Base-by-base conservation (phyloP, 1,284 basidiomycete genomes). In the Fomitiporia mediterranea region DNA sequence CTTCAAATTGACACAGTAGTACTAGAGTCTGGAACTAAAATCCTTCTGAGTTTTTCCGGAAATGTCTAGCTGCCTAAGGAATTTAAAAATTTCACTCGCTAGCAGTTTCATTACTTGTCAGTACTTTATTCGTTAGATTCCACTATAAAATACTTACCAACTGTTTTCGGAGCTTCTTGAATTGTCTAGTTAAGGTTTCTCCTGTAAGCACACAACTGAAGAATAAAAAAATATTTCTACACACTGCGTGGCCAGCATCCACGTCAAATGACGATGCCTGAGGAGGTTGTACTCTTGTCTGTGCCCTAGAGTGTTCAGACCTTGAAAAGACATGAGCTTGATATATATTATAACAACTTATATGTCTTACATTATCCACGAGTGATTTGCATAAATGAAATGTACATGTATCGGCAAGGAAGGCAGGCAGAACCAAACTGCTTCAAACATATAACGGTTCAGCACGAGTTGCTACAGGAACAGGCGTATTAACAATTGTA, bases 291-390 rank as follows among this genome's bases (percentile, higher is more conserved):
- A 32, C 17, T 27, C 28, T 49, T 6, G 47, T 49, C 23, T 32
- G 47, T 13, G 47, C 47, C 47, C 32, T 49, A 13, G 39, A 40
- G 39, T 40, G 39, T 17, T 40, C 39, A n/a, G 39, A 40, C 39
- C 39, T 40, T 15, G 11, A 40, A 6, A 40, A 15, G 19, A 11
- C 19, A 34, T 8, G 19, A 40, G 39, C 19, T 5, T 40, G 19
- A n/a, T 6, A 8, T 17, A 40, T n/a, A n/a, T n/a, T n/a, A n/a
- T n/a, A n/a, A 17, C 11, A 40, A 6, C 39, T 40, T 6, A 17
- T 17, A 40, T 6, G 11, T 11, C 39, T 40, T 40, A n/a, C 39
- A 40, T 40, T 15, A 40, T 40, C 39, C 39, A 40, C 19, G 39
- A 40, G 39, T 40, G 19, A 21, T 40, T 40, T 11, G 39, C 39